Evolutionary conservation across 257 asterid genomes (phyloP), one percentile per base, ranked within the genome.

Genomic region (Galeopsis tetrahit): DNA sequence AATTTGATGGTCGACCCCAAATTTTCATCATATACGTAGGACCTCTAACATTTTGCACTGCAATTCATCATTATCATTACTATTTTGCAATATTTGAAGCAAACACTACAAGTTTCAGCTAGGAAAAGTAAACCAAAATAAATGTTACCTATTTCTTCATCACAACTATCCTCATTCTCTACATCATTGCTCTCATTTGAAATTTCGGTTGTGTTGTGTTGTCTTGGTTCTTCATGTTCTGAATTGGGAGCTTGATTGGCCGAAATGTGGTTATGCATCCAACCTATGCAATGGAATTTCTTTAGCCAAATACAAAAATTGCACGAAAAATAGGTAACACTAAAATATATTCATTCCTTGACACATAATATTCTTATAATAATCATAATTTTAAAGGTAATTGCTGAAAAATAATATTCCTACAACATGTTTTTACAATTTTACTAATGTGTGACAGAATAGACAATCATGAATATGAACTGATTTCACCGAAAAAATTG

Each of bases 1-100:
- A 38, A 21, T 10, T 4, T 55, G 66, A 69, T 39, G 56, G 53
- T 52, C 73, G 43, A 21, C 56, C 74, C 74, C 74, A 68, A 9
- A 68, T 53, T 17, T 68, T 31, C 11, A 17, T 1, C 61, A 68
- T 68, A 42, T 68, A 2, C 52, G 73, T 68, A 0, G 63, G 73
- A 9, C 73, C 73, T 52, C 73, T 51, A 51, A 48, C 1, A 17
- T 53, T 69, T 5, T 38, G 21, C 8, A 9, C 72, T 68, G 63
- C 35, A 51, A n/a, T 44, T 65, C 58, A 65, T 10, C 33, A 65
- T 10, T 28, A 14, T 6, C 5, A 5, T 10, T 3, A 44, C 62
- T 32, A 31, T 15, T 10, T 10, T 48, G 17, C 5, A 32, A 66
- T 31, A 44, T 10, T 13, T 10, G 6, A 44, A 7, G 6, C 6